Base-by-base conservation (phyloP, 1,284 basidiomycete species). In the Termitomyces sp. region DNA sequence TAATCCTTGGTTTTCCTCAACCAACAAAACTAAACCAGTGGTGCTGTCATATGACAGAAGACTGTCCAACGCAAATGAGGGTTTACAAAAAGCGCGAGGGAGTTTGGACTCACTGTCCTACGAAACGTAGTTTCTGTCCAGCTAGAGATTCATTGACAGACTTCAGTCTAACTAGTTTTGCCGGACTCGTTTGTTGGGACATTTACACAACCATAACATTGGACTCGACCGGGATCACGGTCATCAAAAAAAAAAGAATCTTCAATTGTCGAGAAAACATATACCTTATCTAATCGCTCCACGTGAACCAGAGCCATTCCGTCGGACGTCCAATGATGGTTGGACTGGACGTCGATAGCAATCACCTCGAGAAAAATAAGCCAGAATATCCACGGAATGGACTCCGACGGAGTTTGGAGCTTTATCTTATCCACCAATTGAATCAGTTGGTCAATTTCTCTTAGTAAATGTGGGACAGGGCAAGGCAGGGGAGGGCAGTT, bases 1-100 rank as follows among this genome's bases (percentile, higher is more conserved):
- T 37, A 85, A 61, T 26, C 70, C 78, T 30, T 67, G 63, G 11
- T 72, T 67, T 39, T 70, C 72, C 58, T 80, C 79, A 16, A 74
- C 60, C 28, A 86, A 65, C 19, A 79, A 54, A 19, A 78, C 66
- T 19, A 79, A 62, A 5, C 72, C 73, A 37, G 72, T 74, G 6
- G 64, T 59, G 14, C 68, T 67, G 52, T 83, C 79, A 61, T 81
- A 83, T 30, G 73, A 68, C 46, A 81, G 70, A 57, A 83, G 68
- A 59, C 81, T 84, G 58, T 7, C 3, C 35, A n/a, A 9, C 10
- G 16, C 19, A 10, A n/a, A 50, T 44, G 26, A 44, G 35, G 37
- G 8, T 24, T 16, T 38, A 40, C 13, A 21, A 42, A 13, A 33
- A 33, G 26, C 52, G 14, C n/a, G 14, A 24, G 21, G 37, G 35